Base-by-base conservation (phyloP, 73 alveolate genomes). In the Loxodes magnus region DNA sequence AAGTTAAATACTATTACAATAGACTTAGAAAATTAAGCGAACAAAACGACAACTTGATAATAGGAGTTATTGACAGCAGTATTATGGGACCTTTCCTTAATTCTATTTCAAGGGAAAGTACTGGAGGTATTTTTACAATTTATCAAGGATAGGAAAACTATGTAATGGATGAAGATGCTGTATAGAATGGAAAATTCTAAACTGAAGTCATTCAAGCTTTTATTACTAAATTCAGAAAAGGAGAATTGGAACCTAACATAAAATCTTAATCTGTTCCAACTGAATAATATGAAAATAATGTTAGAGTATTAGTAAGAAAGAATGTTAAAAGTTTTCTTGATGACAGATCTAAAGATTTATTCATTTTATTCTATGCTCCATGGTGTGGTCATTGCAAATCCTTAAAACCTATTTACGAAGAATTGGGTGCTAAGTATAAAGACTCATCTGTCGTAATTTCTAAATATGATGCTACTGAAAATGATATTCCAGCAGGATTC, bases 331-430 rank as follows among this genome's bases (percentile, higher is more conserved):
- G 82, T 55, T 77, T 85, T 36, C 97, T 89, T 27, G 19, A 64
- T 10, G 87, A 92, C 56, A 68, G 51, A 43, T 86, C 71, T 54
- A 52, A 67, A 35, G 95, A 92, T 67, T 96, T 89, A 58, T 75
- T 92, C 57, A 84, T 92, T 43, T 90, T 88, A 77, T 92, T 81
- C 71, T 92, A 92, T 67, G 96, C 97, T 38, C 99, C 97, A 37
- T 87, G 94, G 92, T 92, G 99, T 69, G 97, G 97, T 31, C 97
- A 92, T 81, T 92, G 99, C 85, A 87, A 90, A 59, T 53, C 88
- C 42, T 81, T 90, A 37, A 94, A 88, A 16, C 98, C 98, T 25
- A 85, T 77, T 66, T 90, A 79, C 69, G 90, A 82, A 20, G 82
- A 77, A 43, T 77, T 90, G 29, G 98, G 96, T 39, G 58, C 56